Evolutionary conservation across 2,329 filamentous ascomycete species (phyloP), one percentile per base, ranked within the genome.

Genomic region (Cladophialophora yegresii): DNA sequence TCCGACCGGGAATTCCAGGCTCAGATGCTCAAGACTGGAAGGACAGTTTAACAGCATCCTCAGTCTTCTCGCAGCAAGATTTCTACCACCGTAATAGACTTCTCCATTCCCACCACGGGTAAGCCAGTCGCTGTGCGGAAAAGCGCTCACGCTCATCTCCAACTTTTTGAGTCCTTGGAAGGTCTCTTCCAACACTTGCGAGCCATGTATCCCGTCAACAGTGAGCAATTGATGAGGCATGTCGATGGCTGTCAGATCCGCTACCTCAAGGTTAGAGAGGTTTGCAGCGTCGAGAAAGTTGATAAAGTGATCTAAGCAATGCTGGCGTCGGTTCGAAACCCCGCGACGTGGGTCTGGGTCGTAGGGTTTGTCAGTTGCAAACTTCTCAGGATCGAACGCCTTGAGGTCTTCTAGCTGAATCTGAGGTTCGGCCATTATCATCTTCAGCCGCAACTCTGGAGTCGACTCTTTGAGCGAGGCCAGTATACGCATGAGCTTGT

Each of bases 101-200:
- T 56, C 53, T 2, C 23, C 45, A 12, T 47, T 54, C 12, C 58
- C 61, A 33, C 33, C 50, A 10, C 67, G 63, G 28, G 61, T 58
- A 28, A 69, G 61, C 66, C 66, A 65, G 58, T 68, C 67, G 26
- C 63, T 66, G 30, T 68, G 66, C 16, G 67, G 67, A 20, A 69
- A 64, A 12, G 57, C 36, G 26, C 57, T 59, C 53, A 68, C 53
- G 13, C 57, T 64, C 23, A 69, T 43, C 33, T 60, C 49, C 13
- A 69, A 53, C 12, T 9, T 60, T 20, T 43, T 65, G 47, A 69
- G 32, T 5, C 55, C 33, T 8, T 43, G 23, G 57, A 69, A 65
- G 12, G 40, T 56, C 40, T 62, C 49, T 9, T 56, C 43, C 23
- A 65, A 13, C 13, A 64, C 54, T 23, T 63, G 45, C 20, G 22